These are phyloP conservation scores for Saksenaea oblongispora DNA, from an alignment of 371 early-diverging fungal species.

Conservation along the genomic window DNA sequence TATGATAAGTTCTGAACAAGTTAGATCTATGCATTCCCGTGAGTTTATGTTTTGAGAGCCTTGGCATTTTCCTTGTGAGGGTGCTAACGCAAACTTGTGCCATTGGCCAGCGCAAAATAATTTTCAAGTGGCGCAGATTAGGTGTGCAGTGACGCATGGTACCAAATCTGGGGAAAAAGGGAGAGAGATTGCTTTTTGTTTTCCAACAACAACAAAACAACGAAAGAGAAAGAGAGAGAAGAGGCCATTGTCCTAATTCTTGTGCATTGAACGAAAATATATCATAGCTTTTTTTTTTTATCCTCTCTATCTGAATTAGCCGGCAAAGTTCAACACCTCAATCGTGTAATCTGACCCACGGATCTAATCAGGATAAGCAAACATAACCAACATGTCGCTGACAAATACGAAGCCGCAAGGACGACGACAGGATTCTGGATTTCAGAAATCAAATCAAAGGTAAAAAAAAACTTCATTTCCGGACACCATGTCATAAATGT, in stretches of 20 bases:
- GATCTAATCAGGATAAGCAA: neutral
- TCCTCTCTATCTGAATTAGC: neutral
- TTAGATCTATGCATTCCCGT: no score
- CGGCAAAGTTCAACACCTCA: neutral
- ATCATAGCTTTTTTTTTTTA: neutral
- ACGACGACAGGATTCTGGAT: slow-evolving; percentile 32
- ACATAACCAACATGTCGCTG: slow-evolving; percentile 18
- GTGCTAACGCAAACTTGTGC: no score
- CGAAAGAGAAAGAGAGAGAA: neutral
- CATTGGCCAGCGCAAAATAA: neutral
- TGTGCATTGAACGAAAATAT: neutral
- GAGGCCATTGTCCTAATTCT: neutral
- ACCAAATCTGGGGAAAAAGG: slow-evolving; percentile 1
- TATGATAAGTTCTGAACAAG: no score
- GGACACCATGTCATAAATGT: neutral
- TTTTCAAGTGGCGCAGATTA: neutral
- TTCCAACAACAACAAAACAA: neutral
- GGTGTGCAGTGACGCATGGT: slow-evolving; percentile 1
- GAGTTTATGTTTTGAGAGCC: no score
- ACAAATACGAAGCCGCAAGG: slow-evolving; percentile 34
- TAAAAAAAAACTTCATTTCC: slow-evolving; percentile 8
- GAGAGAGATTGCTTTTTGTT: neutral
- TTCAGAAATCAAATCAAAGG: slow-evolving; percentile 25
- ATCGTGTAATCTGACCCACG: neutral
- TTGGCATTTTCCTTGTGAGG: no score